These are phyloP conservation scores for Gracilaria gracilis DNA, from an alignment of 23 red algal genomes.

Conservation along the genomic window DNA sequence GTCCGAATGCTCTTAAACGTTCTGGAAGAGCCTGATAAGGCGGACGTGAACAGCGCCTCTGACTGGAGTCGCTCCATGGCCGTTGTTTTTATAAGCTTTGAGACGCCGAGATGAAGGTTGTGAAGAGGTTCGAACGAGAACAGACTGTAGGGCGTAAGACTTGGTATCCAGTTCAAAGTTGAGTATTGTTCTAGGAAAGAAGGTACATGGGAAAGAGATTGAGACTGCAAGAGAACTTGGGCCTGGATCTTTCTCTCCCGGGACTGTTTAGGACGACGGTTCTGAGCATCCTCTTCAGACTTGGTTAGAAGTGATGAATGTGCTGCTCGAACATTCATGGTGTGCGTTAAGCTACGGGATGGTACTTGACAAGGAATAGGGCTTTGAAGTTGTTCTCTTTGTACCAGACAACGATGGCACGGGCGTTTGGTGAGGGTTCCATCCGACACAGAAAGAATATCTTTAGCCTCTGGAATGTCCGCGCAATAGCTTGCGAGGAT, in stretches of 20 bases:
- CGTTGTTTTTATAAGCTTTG: background rate
- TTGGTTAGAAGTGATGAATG: background rate
- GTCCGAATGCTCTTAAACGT: background rate
- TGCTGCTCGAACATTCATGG: background rate
- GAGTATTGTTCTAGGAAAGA: background rate
- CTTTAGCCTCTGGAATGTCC: background rate
- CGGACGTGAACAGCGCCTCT: background rate
- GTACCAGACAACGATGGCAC: background rate
- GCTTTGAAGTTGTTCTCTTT: background rate
- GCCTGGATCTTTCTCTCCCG: background rate
- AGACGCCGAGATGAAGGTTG: slow-evolving; percentile 31
- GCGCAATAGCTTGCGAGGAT: background rate
- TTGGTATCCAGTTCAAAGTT: background rate
- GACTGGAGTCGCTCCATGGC: slow-evolving; percentile 15
- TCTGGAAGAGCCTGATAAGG: background rate
- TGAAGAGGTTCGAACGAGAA: slow-evolving; percentile 30
- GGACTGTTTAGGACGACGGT: background rate
- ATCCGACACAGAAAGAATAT: background rate
- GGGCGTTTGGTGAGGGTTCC: background rate
- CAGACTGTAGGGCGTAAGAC: slow-evolving; percentile 1
- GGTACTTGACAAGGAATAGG: background rate
- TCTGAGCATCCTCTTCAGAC: background rate
- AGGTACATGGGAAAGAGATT: background rate
- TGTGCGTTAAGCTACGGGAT: background rate
- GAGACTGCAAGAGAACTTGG: background rate